Base-by-base conservation (phyloP, 208 protist species). In the Acanthamoeba triangularis region DNA sequence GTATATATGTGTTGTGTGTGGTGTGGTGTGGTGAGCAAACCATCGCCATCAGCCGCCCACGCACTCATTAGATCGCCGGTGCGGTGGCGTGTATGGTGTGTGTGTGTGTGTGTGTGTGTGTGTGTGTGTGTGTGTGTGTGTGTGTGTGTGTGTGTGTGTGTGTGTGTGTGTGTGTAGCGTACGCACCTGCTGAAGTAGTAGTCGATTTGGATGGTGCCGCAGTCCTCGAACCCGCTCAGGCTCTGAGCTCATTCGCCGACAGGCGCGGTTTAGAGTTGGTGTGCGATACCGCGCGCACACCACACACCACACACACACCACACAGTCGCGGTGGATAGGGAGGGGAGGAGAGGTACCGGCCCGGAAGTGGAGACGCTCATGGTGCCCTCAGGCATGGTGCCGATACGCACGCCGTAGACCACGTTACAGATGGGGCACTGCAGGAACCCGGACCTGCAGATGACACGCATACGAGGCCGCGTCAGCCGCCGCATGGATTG, bases 371-470 rank as follows among this genome's bases (percentile, higher is more conserved):
- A 23, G 18, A 93, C 88, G 37, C 49, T 80, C 88, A 93, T 93
- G 65, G 88, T 93, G 59, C 88, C 88, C 33, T 28, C 20, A 0
- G 88, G 88, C 88, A 93, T 93, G 65, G 56, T 93, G 28, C 88
- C 88, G n/a, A 93, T 59, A 23, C 88, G 54, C 7, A 78, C 37
- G 88, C 88, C 88, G 49, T 93, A 93, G 18, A 93, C 54, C 25
- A 69, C 63, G 30, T 78, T 93, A 16, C 88, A 93, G n/a, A 93
- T 93, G 8, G 88, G 88, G 41, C 88, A 93, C 49, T 93, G 88
- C 59, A 93, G 41, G 88, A 78, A 93, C 28, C 88, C 88, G 10
- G 63, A 93, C n/a, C 54, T 65, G 82, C 28, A 33, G 1, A 90
- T 28, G 13, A 16, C 37, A 41, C 37, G 37, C 37, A 41, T 3